Conservation (phyloP, 2,329 filamentous ascomycete species). For the Keithomyces neogunnii region DNA sequence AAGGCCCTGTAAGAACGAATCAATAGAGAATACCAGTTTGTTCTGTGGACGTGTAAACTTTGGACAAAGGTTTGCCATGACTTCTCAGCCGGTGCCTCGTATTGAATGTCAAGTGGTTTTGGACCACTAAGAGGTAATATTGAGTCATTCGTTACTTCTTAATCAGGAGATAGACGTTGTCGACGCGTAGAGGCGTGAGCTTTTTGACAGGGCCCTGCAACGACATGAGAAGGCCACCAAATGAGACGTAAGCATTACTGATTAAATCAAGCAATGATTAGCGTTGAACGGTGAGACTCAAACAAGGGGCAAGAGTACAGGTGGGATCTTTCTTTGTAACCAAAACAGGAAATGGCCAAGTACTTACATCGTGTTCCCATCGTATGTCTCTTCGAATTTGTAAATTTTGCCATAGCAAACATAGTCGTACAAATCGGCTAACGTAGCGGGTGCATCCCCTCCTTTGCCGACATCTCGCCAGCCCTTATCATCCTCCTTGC, state of each 20-base stretch:
- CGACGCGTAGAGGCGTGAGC: slow-evolving; percentile 81
- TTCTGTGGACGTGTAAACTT: neutral
- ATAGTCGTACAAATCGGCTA: slow-evolving; percentile 79
- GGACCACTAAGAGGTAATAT: neutral
- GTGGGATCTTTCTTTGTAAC: no score
- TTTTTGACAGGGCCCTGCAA: slow-evolving; percentile 95
- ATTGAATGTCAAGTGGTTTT: neutral
- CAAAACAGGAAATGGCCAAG: neutral
- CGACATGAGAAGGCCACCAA: slow-evolving; percentile 83
- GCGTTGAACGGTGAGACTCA: neutral
- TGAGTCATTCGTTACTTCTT: slow-evolving; percentile 53
- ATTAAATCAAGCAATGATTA: slow-evolving; percentile 2
- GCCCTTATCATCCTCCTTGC: slow-evolving; percentile 64
- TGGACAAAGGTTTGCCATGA: neutral
- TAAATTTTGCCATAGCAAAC: slow-evolving; percentile 86
- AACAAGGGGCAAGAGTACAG: no score
- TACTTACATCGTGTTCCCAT: slow-evolving; percentile 71
- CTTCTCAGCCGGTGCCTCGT: neutral
- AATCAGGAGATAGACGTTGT: slow-evolving; percentile 85
- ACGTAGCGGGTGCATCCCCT: slow-evolving; percentile 45
- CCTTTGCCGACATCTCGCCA: slow-evolving; percentile 68
- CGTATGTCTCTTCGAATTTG: slow-evolving; percentile 71
- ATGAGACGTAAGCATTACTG: slow-evolving; percentile 90
- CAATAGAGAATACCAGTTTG: neutral
- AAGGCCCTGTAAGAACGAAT: neutral